Percentiles rank a stretch among this genome's conserved stretches.
Evolutionary conservation across 2,329 filamentous ascomycete genomes (phyloP).

Genomic region (Aureobasidium sp.): DNA sequence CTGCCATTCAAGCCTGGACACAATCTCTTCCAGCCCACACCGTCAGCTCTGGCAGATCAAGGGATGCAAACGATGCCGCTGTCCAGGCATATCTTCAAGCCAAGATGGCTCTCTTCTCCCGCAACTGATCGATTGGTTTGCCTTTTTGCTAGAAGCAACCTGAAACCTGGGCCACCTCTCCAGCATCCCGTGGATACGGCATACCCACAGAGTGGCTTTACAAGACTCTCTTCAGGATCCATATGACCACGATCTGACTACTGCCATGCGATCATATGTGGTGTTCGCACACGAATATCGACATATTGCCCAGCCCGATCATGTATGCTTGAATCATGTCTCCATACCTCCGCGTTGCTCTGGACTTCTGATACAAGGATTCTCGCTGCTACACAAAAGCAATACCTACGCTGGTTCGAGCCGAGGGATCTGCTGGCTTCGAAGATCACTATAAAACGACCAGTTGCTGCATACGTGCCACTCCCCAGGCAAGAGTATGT

Average conservation of each 20-base stretch:
- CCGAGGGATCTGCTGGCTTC: neutral
- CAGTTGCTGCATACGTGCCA: neutral
- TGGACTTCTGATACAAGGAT: neutral
- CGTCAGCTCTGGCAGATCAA: neutral
- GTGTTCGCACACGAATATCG: neutral
- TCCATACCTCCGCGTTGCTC: neutral
- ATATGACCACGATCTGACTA: too few species aligned
- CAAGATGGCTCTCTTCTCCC: constrained; percentile 28
- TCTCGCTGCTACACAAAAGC: neutral
- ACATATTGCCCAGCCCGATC: neutral
- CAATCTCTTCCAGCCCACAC: constrained; percentile 7
- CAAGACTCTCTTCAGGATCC: neutral
- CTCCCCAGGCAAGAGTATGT: neutral
- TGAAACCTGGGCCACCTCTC: neutral
- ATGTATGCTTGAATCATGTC: neutral
- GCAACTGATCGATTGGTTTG: neutral
- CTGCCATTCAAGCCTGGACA: constrained; percentile 16
- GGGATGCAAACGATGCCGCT: constrained; percentile 17
- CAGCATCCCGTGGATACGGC: neutral
- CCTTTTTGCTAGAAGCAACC: neutral
- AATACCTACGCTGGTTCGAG: neutral
- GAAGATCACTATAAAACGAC: too few species aligned
- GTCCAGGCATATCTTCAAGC: constrained; percentile 28
- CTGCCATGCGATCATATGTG: neutral
- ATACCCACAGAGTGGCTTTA: neutral